Base-by-base conservation (phyloP, 139 green algal species). In the Micromonas commoda region DNA sequence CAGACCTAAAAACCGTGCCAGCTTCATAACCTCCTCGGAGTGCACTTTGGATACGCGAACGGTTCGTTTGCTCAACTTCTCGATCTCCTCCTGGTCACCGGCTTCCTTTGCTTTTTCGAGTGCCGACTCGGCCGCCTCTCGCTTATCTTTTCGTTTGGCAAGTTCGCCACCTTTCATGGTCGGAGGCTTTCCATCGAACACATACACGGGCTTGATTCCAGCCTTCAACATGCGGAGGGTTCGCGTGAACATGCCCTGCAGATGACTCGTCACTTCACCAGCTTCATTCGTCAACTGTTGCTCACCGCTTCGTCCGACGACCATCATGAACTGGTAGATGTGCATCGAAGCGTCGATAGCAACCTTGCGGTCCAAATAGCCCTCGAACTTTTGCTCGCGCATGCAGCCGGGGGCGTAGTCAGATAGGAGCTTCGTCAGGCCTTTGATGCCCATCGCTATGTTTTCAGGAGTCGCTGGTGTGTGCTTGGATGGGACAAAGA, bases 301-400 rank as follows among this genome's bases (percentile, higher is more conserved):
- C 26, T 93, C 91, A 0, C 93, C 93, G 45, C 52, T 60, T 0
- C 91, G 81, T 1, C 91, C 91, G 26, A 96, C 88, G 16, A 94
- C 88, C 13, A 93, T 88, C 90, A 99, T 85, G 83, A 97, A 98
- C 75, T 97, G 91, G 80, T 99, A 99, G 38, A 99, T 98, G 85
- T 97, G 92, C 94, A 97, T 97, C 53, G 88, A 96, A 4, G 96
- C 96, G 79, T 99, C 95, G 24, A 99, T 89, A 3, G 94, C 96
- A 70, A 99, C 91, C 75, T 95, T 96, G 2, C 96, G 82, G 1
- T 94, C 96, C 82, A 99, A 97, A 78, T 97, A 97, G 60, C 88
- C 91, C n/a, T 97, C 91, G 66, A 99, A 97, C 76, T 96, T 96
- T 29, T 92, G 85, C 74, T 96, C 91, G 37, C 89, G 90, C 68